phyloP scores from a whole-genome alignment of 2,329 filamentous ascomycete genomes.

The Alternaria solani region DNA sequence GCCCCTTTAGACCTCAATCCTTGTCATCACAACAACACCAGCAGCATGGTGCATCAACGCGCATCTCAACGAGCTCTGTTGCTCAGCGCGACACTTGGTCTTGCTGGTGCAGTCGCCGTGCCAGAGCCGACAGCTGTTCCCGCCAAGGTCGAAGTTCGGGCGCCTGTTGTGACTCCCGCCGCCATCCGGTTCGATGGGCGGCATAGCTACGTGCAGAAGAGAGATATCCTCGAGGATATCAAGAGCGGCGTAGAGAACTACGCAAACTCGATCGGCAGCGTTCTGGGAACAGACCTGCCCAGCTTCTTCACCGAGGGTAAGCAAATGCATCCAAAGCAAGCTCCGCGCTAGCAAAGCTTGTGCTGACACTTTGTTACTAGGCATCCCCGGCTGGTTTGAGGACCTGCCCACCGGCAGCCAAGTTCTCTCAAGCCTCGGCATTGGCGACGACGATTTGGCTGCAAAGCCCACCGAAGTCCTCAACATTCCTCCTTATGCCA shows the following conservation, averaged over 20 bases:
- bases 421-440: constrained; percentile 68
- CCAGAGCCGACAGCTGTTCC: constrained; percentile 45
- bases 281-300: constrained; percentile 46
- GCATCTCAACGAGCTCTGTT: constrained; percentile 32
- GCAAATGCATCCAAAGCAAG: constrained; percentile 11
- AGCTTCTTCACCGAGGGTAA: constrained; percentile 49
- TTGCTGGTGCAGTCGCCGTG: constrained; percentile 38
- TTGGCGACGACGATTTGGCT: constrained; percentile 65
- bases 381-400: constrained; percentile 71
- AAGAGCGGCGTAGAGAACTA: constrained; percentile 41
- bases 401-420: constrained; percentile 68
- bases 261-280: constrained; percentile 43
- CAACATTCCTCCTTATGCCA: constrained; percentile 73
- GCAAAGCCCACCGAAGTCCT: constrained; percentile 74
- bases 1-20: background rate
- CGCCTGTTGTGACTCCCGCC: constrained; percentile 46
- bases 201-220: constrained; percentile 44
- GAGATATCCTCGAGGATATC: constrained; percentile 45
- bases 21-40: constrained; percentile 4
- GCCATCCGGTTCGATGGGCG: constrained; percentile 42
- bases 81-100: constrained; percentile 28
- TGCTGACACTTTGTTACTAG: constrained; percentile 31
- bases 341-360: constrained; percentile 27
- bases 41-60: constrained; percentile 25
- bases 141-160: constrained; percentile 38